These are phyloP conservation scores for Raffaelea deltoideospora DNA, from an alignment of 2,329 filamentous ascomycete species.

Conservation along the genomic window DNA sequence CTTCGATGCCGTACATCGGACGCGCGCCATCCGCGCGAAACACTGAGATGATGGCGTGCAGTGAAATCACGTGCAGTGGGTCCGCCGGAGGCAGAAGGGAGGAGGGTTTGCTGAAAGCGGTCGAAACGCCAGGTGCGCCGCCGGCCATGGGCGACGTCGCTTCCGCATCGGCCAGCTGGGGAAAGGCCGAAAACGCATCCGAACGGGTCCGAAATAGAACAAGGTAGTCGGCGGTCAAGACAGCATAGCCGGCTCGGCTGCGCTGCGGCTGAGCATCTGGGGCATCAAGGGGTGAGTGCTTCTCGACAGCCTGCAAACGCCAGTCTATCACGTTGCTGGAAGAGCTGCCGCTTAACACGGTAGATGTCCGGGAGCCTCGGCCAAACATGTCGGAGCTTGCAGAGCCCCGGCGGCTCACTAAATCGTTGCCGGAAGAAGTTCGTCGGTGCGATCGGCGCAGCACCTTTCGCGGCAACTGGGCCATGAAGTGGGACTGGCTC, in stretches of 20 bases:
- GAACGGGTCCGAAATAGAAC: conserved; percentile 33
- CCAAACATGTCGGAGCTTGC: conserved; percentile 14
- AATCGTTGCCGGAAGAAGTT: conserved; percentile 7
- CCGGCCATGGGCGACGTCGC: no score
- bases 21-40: conserved; percentile 35
- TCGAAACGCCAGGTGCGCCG: no score
- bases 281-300: conserved; percentile 28
- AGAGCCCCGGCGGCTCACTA: conserved; percentile 14
- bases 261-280: conserved; percentile 21
- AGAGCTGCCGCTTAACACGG: conserved; percentile 14
- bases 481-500: conserved; percentile 3
- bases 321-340: conserved; percentile 17
- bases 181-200: conserved; percentile 30
- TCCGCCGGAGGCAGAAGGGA: conserved; percentile 12
- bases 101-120: no score
- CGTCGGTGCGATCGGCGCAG: conserved; percentile 9
- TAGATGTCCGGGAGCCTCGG: conserved; percentile 13
- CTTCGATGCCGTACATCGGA: conserved; percentile 35
- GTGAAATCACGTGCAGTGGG: conserved; percentile 27
- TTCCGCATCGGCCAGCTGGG: conserved; percentile 17
- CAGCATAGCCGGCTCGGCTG: conserved; percentile 35
- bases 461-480: conserved; percentile 8
- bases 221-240: conserved; percentile 34
- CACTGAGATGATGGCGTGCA: conserved; percentile 34
- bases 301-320: conserved; percentile 16